Conservation (phyloP, 169 alveolate genomes). For the Blepharisma undulans region DNA sequence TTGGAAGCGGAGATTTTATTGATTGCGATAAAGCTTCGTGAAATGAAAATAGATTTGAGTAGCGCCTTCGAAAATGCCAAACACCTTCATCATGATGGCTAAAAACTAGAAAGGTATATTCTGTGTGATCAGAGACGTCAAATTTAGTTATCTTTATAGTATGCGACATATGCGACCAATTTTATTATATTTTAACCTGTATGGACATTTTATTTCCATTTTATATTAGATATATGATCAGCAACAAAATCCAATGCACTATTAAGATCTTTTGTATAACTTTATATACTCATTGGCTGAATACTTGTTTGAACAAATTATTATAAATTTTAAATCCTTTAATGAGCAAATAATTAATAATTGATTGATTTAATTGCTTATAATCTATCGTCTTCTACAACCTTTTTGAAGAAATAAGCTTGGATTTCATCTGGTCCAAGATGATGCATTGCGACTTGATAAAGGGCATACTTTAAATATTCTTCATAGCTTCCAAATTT, state of each 20-base stretch:
- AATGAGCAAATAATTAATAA: no score
- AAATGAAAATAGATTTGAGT: not conserved
- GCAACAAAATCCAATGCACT: not conserved
- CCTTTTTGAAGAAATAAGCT: constrained; percentile 4
- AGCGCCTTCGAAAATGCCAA: constrained; percentile 2
- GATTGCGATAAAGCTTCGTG: not conserved
- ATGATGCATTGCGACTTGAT: not conserved
- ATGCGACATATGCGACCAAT: not conserved
- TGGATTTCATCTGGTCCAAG: not conserved
- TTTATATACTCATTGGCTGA: no score
- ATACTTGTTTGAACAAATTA: no score
- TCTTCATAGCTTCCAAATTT: not conserved
- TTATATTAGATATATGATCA: not conserved
- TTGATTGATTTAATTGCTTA: not conserved
- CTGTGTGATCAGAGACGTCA: not conserved
- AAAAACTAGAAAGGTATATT: not conserved
- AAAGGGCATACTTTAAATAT: not conserved
- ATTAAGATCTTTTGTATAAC: no score
- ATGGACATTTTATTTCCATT: not conserved
- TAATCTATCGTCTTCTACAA: not conserved
- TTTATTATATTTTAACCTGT: not conserved
- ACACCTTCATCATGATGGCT: not conserved
- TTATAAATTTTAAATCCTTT: no score
- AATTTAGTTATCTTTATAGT: not conserved
- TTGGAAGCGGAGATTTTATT: not conserved